Evolutionary conservation across 1,139 yeast species (phyloP).

Genomic region (Yamadazyma aaseri): DNA sequence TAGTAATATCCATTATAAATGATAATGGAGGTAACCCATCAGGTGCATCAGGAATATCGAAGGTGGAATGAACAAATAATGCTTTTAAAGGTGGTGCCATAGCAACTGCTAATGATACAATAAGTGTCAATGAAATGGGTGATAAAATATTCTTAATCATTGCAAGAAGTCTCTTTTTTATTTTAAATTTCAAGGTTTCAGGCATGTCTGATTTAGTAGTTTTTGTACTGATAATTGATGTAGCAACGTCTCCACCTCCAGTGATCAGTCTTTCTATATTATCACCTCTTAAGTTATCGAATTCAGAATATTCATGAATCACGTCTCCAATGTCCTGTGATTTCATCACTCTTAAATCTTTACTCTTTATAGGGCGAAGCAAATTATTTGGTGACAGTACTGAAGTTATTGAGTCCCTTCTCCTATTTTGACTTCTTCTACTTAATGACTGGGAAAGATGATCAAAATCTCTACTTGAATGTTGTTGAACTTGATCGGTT

Average conservation of each 20-base stretch:
- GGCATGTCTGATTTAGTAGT: background rate
- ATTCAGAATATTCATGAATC: constrained; percentile 59
- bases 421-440: constrained; percentile 9
- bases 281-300: constrained; percentile 30
- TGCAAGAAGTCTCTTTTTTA: constrained; percentile 13
- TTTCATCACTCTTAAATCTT: constrained; percentile 41
- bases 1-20: constrained; percentile 75
- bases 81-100: constrained; percentile 89
- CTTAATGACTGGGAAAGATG: constrained; percentile 10
- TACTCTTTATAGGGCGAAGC: constrained; percentile 25
- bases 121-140: constrained; percentile 67
- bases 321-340: constrained; percentile 57
- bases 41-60: constrained; percentile 63
- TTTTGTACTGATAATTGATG: constrained; percentile 3
- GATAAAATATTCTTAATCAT: constrained; percentile 57
- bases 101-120: constrained; percentile 60
- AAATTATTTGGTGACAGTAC: constrained; percentile 10
- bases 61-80: constrained; percentile 52
- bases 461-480: constrained; percentile 2
- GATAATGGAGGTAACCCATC: constrained; percentile 81
- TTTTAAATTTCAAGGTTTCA: constrained; percentile 1
- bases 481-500: background rate
- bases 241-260: constrained; percentile 14
- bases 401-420: constrained; percentile 14
- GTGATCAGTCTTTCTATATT: constrained; percentile 11